These are phyloP conservation scores for Arabidopsis thaliana DNA, from an alignment of 345 rosid species.

Conservation along the genomic window DNA sequence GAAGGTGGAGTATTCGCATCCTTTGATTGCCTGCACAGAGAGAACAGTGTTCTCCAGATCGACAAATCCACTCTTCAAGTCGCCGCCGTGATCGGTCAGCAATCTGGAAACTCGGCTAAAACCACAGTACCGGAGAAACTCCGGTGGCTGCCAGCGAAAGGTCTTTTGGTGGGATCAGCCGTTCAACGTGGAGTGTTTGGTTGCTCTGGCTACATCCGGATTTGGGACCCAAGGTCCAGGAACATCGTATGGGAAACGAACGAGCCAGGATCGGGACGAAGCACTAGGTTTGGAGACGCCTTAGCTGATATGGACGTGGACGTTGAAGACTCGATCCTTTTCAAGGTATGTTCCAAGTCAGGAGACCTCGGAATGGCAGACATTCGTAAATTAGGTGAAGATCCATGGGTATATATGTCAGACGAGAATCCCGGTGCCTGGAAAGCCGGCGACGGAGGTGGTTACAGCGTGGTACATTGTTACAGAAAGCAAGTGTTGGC, in stretches of 20 bases:
- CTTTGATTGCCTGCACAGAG: constrained; percentile 77
- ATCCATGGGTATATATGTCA: constrained; percentile 77
- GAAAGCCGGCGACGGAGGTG: constrained; percentile 42
- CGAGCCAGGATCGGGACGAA: constrained; percentile 95
- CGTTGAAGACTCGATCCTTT: constrained; percentile 54
- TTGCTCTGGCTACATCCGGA: constrained; percentile 77
- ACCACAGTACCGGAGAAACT: constrained; percentile 68
- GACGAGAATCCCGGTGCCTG: constrained; percentile 67
- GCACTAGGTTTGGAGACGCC: constrained; percentile 86
- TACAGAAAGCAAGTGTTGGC: constrained; percentile 78
- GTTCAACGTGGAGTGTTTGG: constrained; percentile 80
- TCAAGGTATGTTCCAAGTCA: constrained; percentile 85
- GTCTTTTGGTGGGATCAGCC: constrained; percentile 57
- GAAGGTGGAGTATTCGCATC: constrained; percentile 64
- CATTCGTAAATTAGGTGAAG: constrained; percentile 74
- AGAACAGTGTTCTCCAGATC: constrained; percentile 67
- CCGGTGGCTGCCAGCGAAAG: constrained; percentile 63
- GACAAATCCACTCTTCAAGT: constrained; percentile 84
- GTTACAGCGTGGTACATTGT: constrained; percentile 59
- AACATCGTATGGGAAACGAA: constrained; percentile 80
- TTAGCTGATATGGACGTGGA: constrained; percentile 83
- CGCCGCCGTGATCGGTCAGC: constrained; percentile 63
- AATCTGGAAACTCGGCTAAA: constrained; percentile 72
- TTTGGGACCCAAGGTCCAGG: constrained; percentile 82
- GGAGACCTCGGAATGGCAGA: constrained; percentile 92